Evolutionary conservation across 305 asterid genomes (phyloP).

Genomic region (Withania somnifera): DNA sequence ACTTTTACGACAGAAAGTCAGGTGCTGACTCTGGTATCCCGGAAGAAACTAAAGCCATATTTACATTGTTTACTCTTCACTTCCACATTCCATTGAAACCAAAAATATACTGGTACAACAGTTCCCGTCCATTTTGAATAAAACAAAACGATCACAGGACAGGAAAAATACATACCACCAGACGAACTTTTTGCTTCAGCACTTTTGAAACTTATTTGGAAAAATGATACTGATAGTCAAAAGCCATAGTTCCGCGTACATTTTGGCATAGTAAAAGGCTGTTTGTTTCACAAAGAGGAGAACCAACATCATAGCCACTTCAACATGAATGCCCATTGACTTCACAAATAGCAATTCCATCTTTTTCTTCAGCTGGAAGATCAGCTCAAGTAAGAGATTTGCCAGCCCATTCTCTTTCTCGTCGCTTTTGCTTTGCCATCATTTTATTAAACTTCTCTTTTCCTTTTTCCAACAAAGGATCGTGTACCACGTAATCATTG

Average conservation of each 20-base stretch:
- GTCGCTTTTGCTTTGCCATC: slow-evolving; percentile 85
- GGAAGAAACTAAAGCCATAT: neutral
- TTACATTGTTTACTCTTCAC: neutral
- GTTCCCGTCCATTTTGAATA: neutral
- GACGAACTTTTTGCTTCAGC: neutral
- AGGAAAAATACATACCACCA: neutral
- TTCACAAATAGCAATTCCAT: neutral
- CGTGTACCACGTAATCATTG: slow-evolving; percentile 80
- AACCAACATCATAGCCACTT: neutral
- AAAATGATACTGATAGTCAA: neutral
- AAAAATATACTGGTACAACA: neutral
- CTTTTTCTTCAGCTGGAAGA: neutral
- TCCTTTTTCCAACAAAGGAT: slow-evolving; percentile 92
- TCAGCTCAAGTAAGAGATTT: slow-evolving; percentile 59
- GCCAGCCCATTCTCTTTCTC: slow-evolving; percentile 94
- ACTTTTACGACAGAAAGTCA: neutral
- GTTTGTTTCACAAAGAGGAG: neutral
- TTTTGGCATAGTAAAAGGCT: neutral
- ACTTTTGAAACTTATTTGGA: neutral
- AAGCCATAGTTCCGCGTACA: neutral
- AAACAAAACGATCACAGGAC: neutral
- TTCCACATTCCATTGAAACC: neutral
- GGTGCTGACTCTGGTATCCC: neutral
- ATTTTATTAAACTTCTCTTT: slow-evolving; percentile 90
- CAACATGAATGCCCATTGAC: neutral